Base-by-base conservation (phyloP, 148 eudicot species). In the Silene conica region DNA sequence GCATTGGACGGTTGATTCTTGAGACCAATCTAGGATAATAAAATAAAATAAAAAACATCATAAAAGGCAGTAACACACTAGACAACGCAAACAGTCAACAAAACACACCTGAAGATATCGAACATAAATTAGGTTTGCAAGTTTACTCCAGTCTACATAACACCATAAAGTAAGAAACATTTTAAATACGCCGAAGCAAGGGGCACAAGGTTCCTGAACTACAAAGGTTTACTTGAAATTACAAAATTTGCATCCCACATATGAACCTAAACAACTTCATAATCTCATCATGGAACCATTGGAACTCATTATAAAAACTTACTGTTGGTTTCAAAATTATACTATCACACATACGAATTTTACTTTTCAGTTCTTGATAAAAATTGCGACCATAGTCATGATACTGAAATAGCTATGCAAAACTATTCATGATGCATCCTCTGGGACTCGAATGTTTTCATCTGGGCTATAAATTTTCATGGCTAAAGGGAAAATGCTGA, bases 391-490 rank as follows among this genome's bases (percentile, higher is more conserved):
- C 28, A 31, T 63, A 63, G 18, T 63, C 19, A 31, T 31, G 10
- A 62, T 62, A 25, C 38, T 62, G 31, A 62, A 62, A 62, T 26
- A 63, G 43, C 43, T 28, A 63, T 63, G 67, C 21, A 31, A 64
- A 31, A n/a, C 20, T 31, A 31, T 64, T n/a, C 48, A 28, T 64
- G 68, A 34, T 64, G 46, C 68, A 41, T 48, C 20, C 52, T 67
- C 16, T 67, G 70, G 16, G 54, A 19, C 28, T 4, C 3, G 2
- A 2, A 19, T 5, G 11, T 65, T 34, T 65, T 31, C 69, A 65
- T 19, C 21, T 65, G 3, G 69, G 21, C 50, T 23, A 65, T 38
- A 23, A 65, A 62, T 26, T 59, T 59, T 62, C 66, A 26, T 62
- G 34, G 66, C 66, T 62, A 25, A 23, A 62, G 14, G 12, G 48